Evolutionary conservation across 2,329 filamentous ascomycete genomes (phyloP).

Genomic region (Monilinia vaccinii-corymbosi): DNA sequence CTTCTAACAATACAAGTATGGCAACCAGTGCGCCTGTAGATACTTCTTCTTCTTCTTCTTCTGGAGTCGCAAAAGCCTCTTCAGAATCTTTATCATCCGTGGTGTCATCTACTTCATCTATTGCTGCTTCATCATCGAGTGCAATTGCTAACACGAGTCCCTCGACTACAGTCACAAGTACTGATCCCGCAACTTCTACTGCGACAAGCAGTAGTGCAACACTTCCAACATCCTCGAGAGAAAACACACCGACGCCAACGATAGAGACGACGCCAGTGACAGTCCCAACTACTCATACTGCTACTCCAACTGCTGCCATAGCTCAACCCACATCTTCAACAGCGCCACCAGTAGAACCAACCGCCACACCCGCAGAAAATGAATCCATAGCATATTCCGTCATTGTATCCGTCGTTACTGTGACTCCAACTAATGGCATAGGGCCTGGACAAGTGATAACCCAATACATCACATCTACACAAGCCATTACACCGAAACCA

Average conservation of each 20-base stretch:
- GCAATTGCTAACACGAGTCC: slow-evolving; percentile 25
- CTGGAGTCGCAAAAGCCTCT: slow-evolving; percentile 14
- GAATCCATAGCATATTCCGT: slow-evolving; percentile 22
- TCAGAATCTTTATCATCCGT: not conserved
- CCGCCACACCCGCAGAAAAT: slow-evolving; percentile 20
- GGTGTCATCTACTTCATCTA: not conserved
- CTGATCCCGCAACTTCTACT: slow-evolving; percentile 3
- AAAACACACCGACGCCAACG: slow-evolving; percentile 17
- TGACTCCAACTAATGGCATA: not conserved
- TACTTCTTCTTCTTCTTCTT: slow-evolving; percentile 13
- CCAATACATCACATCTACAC: slow-evolving; percentile 13
- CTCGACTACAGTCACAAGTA: slow-evolving; percentile 16
- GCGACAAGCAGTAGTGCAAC: slow-evolving; percentile 5
- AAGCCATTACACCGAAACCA: not conserved
- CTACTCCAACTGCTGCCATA: slow-evolving; percentile 9
- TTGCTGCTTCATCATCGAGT: slow-evolving; percentile 14
- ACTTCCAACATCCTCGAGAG: slow-evolving; percentile 2
- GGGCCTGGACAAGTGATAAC: slow-evolving; percentile 11
- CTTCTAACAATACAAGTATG: slow-evolving; percentile 25
- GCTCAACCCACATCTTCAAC: slow-evolving; percentile 2
- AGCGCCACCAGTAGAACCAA: slow-evolving; percentile 8
- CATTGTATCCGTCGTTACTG: slow-evolving; percentile 5
- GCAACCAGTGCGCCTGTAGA: slow-evolving; percentile 14
- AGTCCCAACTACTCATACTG: slow-evolving; percentile 10
- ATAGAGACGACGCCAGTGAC: slow-evolving; percentile 16